Evolutionary conservation across 176 grass and related monocot genomes (phyloP).

Genomic region (Bolboschoenus planiculmis): DNA sequence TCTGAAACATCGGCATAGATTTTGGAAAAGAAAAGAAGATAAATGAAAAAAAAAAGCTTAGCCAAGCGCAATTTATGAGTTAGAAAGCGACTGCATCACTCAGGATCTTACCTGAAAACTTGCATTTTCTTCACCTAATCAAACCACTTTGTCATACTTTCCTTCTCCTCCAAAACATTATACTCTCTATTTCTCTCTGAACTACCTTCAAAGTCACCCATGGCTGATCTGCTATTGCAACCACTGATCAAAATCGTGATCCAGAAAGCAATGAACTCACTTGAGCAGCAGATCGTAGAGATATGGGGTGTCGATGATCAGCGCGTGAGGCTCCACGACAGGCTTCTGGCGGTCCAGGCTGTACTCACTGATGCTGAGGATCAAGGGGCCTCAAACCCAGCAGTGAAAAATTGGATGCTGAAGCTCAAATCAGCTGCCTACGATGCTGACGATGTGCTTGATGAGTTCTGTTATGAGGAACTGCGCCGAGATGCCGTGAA

Average conservation of each 20-base stretch:
- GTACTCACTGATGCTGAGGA: constrained; percentile 13
- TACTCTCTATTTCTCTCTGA: not conserved
- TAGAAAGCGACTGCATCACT: no score
- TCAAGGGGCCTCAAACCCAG: not conserved
- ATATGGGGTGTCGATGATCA: constrained; percentile 13
- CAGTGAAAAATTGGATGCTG: constrained; percentile 5
- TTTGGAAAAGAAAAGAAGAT: no score
- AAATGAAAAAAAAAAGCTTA: no score
- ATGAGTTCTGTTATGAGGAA: constrained; percentile 28
- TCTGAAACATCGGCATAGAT: no score
- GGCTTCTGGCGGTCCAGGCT: not conserved
- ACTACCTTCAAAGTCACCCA: not conserved
- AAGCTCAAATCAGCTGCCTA: constrained; percentile 20
- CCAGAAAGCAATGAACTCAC: not conserved
- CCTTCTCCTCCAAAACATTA: not conserved
- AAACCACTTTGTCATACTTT: no score
- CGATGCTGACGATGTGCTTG: constrained; percentile 38
- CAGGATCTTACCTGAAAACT: no score
- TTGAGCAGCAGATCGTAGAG: not conserved
- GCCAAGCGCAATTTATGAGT: no score
- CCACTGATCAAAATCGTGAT: not conserved
- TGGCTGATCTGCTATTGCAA: not conserved
- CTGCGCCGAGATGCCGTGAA: constrained; percentile 16
- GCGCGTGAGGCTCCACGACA: not conserved
- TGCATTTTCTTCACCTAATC: no score